These are phyloP conservation scores for Pichia terricola DNA, from an alignment of 1,139 yeast genomes.

Conservation along the genomic window DNA sequence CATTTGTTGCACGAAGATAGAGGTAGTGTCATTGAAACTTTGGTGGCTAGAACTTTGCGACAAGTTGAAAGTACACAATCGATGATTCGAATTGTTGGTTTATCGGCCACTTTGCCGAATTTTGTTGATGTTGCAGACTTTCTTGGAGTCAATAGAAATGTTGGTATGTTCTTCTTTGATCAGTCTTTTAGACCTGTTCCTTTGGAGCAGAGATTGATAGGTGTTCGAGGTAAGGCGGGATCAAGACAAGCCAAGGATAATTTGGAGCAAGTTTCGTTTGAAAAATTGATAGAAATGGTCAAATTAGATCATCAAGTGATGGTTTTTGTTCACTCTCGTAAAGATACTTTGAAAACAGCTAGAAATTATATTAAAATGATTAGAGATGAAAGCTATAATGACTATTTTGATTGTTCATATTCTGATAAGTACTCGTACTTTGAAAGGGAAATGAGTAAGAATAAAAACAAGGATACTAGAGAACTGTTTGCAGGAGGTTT, in stretches of 20 bases:
- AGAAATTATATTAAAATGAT: slow-evolving; percentile 66
- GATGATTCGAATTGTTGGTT: slow-evolving; percentile 92
- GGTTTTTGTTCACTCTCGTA: slow-evolving; percentile 95
- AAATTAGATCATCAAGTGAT: slow-evolving; percentile 78
- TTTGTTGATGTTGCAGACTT: slow-evolving; percentile 93
- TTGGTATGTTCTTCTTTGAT: slow-evolving; percentile 91
- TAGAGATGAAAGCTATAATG: slow-evolving; percentile 41
- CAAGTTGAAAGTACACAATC: slow-evolving; percentile 92
- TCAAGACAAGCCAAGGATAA: slow-evolving; percentile 64
- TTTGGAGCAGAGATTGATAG: slow-evolving; percentile 75
- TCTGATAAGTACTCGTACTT: slow-evolving; percentile 37
- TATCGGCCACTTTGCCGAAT: slow-evolving; percentile 94
- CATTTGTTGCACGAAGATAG: slow-evolving; percentile 95
- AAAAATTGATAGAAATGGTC: slow-evolving; percentile 61
- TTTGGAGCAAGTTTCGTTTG: slow-evolving; percentile 68
- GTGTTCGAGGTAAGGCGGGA: slow-evolving; percentile 81
- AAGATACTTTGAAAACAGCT: slow-evolving; percentile 83
- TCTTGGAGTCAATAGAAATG: slow-evolving; percentile 77
- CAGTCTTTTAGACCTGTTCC: slow-evolving; percentile 93
- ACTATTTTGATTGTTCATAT: slow-evolving; percentile 53
- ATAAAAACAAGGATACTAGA: slow-evolving; percentile 67
- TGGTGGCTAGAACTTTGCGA: slow-evolving; percentile 89
- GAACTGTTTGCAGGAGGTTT: slow-evolving; percentile 79
- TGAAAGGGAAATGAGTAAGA: slow-evolving; percentile 61
- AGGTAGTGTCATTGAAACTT: slow-evolving; percentile 93